Conservation (phyloP, 139 green algal genomes). For the Eudorina sp. region DNA sequence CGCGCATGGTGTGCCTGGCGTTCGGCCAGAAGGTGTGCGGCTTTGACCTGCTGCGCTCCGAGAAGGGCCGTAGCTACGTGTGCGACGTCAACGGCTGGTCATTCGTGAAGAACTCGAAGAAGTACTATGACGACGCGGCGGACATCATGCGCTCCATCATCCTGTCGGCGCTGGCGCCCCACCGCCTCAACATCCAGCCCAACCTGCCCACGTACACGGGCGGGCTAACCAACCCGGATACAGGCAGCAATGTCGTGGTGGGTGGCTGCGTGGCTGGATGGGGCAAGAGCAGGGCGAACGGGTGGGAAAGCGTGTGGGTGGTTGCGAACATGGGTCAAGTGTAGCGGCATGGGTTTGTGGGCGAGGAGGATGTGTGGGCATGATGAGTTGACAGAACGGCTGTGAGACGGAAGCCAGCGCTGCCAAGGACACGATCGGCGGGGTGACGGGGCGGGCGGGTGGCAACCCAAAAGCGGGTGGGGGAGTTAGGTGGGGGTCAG, state of each 20-base stretch:
- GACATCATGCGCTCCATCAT: conserved; percentile 77
- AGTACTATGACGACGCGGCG: conserved; percentile 96
- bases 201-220: conserved; percentile 31
- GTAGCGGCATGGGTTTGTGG: no score
- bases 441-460: no score
- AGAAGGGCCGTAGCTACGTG: conserved; percentile 81
- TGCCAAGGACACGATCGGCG: no score
- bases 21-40: conserved; percentile 98
- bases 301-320: no score
- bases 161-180: conserved; percentile 81
- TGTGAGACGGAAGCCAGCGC: no score
- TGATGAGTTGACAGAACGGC: no score
- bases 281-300: no score
- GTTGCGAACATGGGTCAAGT: no score
- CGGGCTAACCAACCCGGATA: conserved; percentile 38
- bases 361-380: no score
- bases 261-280: no score
- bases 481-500: no score
- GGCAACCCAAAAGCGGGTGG: no score
- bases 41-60: conserved; percentile 92
- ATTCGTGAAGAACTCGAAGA: conserved; percentile 98
- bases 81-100: conserved; percentile 99
- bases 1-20: conserved; percentile 91
- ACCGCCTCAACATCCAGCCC: conserved; percentile 70
- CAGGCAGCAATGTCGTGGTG: conserved; percentile 41